These are phyloP conservation scores for Thalassiosira hispida DNA, from an alignment of 352 stramenopile genomes.

Conservation along the genomic window DNA sequence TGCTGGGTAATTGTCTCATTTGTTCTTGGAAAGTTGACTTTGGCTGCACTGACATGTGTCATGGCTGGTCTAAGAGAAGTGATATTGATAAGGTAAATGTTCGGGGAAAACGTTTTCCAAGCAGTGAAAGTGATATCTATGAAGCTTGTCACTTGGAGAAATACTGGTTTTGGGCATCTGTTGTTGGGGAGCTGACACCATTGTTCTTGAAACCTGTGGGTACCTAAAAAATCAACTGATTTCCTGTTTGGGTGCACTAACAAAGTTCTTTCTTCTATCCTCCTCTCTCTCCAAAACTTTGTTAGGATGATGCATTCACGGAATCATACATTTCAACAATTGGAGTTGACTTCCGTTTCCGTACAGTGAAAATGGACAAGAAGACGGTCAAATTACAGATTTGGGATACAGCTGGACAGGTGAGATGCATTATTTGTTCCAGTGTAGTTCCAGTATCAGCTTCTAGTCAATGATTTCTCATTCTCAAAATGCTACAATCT, in stretches of 20 bases:
- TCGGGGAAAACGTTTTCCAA: too few species aligned
- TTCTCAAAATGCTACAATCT: background rate
- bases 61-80: too few species aligned
- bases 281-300: conserved; percentile 52
- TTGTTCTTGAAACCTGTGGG: too few species aligned
- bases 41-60: too few species aligned
- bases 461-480: background rate
- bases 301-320: conserved; percentile 97
- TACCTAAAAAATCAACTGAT: too few species aligned
- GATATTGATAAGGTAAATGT: too few species aligned
- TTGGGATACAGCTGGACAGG: conserved; percentile 88
- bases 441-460: background rate
- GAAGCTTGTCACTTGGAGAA: too few species aligned
- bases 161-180: too few species aligned
- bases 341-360: conserved; percentile 98
- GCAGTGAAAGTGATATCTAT: too few species aligned
- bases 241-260: background rate
- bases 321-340: conserved; percentile 99
- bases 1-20: too few species aligned
- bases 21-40: too few species aligned
- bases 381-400: conserved; percentile 99
- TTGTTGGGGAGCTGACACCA: too few species aligned
- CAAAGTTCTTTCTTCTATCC: background rate
- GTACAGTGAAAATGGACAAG: conserved; percentile 98
- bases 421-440: conserved; percentile 24